Evolutionary conservation across 192 early-diverging fungal genomes (phyloP), one percentile per base, ranked within the genome.

Genomic region (Podila epicladia): DNA sequence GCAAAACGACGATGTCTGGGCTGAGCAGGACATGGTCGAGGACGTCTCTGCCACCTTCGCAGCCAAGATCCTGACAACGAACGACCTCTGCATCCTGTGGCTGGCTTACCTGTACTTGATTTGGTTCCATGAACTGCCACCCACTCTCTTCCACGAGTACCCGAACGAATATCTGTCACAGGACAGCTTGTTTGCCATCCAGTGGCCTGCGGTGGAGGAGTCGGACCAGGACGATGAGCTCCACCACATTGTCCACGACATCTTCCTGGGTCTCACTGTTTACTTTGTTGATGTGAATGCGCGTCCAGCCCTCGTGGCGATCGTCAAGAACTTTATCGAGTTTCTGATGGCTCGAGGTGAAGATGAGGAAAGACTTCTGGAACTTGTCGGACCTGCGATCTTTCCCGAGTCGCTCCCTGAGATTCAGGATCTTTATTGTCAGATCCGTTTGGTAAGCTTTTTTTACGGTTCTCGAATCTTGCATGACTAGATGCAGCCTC

Each of bases 101-200:
- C 41, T 73, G 38, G 60, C 71, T 5, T 80, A 58, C n/a, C 60
- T 80, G 3, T 69, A 80, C 31, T 55, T 80, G 62, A 60, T 80
- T 9, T 80, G 77, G 77, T 80, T 73, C 67, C 70, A 80, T 8
- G 77, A 80, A 37, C 29, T 80, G 20, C 77, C 77, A 2, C 38
- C 62, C 12, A 31, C 32, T 9, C 70, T 80, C 24, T 80, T 80
- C 35, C 38, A 64, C 9, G 71, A 72, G 22, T 59, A 58, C 31
- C 77, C 77, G 2, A 73, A 73, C 50, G 26, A 64, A 45, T 80
- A 73, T 45, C 26, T 80, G 5, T 64, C 71, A 3, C 53, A 61
- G 6, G 66, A 66, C 13, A 19, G 26, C 41, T 48, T 80, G 9
- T 80, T 80, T 31, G 31, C 55, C 17, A 80, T 80, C 13, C 66